These are phyloP conservation scores for Acanthamoeba lenticulata DNA, from an alignment of 208 protist species.

Conservation along the genomic window DNA sequence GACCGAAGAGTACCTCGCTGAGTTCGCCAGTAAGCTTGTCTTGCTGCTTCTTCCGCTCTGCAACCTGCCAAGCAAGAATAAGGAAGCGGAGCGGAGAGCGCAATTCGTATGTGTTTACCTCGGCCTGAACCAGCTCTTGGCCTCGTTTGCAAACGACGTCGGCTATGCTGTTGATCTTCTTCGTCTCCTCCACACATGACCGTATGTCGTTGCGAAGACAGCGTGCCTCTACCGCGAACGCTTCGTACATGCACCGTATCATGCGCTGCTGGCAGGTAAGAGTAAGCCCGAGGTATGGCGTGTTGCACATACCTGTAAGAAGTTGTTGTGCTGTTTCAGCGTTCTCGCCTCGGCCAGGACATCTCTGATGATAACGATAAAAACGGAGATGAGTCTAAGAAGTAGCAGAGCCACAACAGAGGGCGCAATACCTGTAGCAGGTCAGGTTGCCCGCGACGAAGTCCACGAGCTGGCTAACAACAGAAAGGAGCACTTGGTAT, in stretches of 20 bases:
- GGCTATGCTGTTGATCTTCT: not conserved
- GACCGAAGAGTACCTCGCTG: not conserved
- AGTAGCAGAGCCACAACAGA: too few relatives aligned
- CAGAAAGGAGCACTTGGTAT: too few relatives aligned
- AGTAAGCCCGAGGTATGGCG: not conserved
- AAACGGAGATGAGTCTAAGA: not conserved
- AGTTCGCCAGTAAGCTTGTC: not conserved
- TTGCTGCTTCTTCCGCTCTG: not conserved
- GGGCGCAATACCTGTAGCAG: too few relatives aligned
- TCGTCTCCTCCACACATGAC: not conserved
- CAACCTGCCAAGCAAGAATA: not conserved
- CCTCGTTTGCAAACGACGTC: not conserved
- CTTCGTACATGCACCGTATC: constrained; percentile 2
- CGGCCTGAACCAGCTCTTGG: not conserved
- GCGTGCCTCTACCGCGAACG: not conserved
- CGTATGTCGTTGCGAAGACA: not conserved
- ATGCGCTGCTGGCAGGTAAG: not conserved
- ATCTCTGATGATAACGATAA: not conserved
- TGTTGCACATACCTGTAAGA: not conserved
- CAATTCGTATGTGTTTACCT: not conserved
- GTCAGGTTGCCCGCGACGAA: too few relatives aligned
- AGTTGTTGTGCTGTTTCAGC: not conserved
- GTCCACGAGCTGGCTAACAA: too few relatives aligned
- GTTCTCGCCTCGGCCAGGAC: not conserved
- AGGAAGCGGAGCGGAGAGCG: not conserved